Evolutionary conservation across 257 asterid species (phyloP).

Genomic region (Forsythia viridissima): DNA sequence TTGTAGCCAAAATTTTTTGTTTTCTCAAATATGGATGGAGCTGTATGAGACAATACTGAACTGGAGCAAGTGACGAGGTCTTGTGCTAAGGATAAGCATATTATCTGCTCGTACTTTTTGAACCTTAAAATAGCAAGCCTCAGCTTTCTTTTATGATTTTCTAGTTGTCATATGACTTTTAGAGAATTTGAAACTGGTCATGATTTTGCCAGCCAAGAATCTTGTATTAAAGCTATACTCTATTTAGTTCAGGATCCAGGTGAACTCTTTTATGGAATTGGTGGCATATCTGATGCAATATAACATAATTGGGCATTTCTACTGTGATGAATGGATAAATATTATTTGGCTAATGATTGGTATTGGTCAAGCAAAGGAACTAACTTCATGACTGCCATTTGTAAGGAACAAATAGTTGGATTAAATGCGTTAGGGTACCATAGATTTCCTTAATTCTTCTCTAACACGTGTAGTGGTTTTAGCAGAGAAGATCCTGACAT

Average conservation of each 20-base stretch:
- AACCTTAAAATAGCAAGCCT: too few species aligned
- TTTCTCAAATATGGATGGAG: constrained; percentile 8
- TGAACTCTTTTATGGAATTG: too few species aligned
- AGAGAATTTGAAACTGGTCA: neutral
- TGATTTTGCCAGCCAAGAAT: neutral
- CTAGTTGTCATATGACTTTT: neutral
- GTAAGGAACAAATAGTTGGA: neutral
- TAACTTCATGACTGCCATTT: neutral
- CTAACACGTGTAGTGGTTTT: neutral
- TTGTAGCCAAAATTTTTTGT: neutral
- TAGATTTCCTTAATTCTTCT: neutral
- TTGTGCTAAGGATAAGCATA: constrained; percentile 6
- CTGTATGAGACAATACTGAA: constrained; percentile 2
- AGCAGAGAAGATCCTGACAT: neutral
- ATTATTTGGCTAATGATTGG: neutral
- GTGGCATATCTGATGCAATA: too few species aligned
- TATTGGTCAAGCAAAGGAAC: neutral
- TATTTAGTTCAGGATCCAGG: too few species aligned
- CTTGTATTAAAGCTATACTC: neutral
- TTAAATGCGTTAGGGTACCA: neutral
- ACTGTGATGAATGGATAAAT: neutral
- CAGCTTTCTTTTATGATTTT: too few species aligned
- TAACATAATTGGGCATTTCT: neutral
- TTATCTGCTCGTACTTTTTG: neutral
- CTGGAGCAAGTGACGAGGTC: constrained; percentile 10